Conservation (phyloP, 148 eudicot genomes). For the Simmondsia chinensis region DNA sequence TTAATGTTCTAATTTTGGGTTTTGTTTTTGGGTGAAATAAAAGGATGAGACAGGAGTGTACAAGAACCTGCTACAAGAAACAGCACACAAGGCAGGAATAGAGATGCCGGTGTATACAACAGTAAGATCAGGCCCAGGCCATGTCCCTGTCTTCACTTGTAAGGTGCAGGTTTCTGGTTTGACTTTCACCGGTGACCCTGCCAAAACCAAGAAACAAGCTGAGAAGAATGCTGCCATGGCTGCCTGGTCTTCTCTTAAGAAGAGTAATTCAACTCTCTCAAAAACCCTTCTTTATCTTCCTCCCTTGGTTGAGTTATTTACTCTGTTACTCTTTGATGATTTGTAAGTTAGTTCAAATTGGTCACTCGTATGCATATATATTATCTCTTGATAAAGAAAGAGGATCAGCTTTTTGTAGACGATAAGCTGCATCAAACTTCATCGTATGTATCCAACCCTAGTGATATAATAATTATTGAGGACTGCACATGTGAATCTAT, state of each 20-base stretch:
- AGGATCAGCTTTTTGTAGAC: too few species aligned
- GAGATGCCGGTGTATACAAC: slow-evolving; percentile 51
- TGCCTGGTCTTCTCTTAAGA: slow-evolving; percentile 48
- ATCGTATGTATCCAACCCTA: too few species aligned
- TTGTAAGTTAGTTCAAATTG: not conserved
- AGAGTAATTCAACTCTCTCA: slow-evolving; percentile 4
- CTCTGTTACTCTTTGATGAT: not conserved
- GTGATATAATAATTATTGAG: too few species aligned
- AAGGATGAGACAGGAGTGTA: slow-evolving; percentile 62
- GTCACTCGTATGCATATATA: too few species aligned
- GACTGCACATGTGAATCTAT: too few species aligned
- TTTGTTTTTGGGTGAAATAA: not conserved
- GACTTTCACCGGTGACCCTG: slow-evolving; percentile 38
- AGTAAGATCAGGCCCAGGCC: slow-evolving; percentile 48
- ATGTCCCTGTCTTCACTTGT: slow-evolving; percentile 45
- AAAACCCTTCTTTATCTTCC: not conserved
- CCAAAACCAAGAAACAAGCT: slow-evolving; percentile 52
- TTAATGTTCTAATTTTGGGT: not conserved
- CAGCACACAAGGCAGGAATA: slow-evolving; percentile 48
- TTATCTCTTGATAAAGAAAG: too few species aligned
- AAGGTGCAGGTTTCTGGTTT: slow-evolving; percentile 44
- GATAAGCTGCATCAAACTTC: too few species aligned
- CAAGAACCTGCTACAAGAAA: slow-evolving; percentile 47
- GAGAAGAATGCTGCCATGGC: slow-evolving; percentile 62
- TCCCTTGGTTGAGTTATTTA: not conserved